A percentile compares a stretch with the other conserved stretches of the same genome.
These are phyloP conservation scores for Colletotrichum eremochloae DNA, from an alignment of 2,329 filamentous ascomycete genomes.

Conservation along the genomic window DNA sequence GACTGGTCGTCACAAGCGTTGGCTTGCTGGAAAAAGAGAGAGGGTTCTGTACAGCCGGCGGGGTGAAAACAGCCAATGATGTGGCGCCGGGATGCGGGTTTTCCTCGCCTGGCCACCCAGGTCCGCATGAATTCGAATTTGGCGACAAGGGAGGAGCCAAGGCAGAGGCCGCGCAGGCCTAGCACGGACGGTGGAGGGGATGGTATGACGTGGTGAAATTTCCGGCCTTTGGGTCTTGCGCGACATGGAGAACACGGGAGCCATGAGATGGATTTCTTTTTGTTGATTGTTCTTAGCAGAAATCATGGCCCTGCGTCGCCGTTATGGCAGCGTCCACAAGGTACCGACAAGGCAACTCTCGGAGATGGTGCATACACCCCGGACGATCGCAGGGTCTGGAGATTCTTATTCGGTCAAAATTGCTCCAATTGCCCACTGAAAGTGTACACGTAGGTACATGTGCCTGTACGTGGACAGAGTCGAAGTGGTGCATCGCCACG, in stretches of 20 bases:
- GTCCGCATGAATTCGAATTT: slow-evolving; percentile 20
- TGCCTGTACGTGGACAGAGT: not conserved
- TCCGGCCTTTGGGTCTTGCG: slow-evolving; percentile 21
- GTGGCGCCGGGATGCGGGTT: slow-evolving; percentile 2
- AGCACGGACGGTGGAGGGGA: slow-evolving; percentile 20
- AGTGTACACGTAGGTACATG: not conserved
- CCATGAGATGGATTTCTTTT: slow-evolving; percentile 14
- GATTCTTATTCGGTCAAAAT: slow-evolving; percentile 10
- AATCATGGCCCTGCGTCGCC: not conserved
- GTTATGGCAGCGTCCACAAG: not conserved
- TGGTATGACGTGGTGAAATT: slow-evolving; percentile 41
- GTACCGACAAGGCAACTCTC: not conserved
- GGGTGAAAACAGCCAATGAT: slow-evolving; percentile 3
- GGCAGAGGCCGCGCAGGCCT: not conserved
- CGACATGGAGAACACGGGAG: slow-evolving; percentile 15
- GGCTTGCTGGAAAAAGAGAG: not conserved
- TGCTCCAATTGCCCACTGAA: not conserved
- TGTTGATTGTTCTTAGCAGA: not conserved
- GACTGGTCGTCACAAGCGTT: slow-evolving; percentile 26
- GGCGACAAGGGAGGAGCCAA: slow-evolving; percentile 21
- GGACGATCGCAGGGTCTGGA: not conserved
- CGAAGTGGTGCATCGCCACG: slow-evolving; percentile 27
- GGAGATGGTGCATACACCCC: not conserved
- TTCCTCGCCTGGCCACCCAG: slow-evolving; percentile 6
- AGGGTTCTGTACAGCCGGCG: not conserved